phyloP scores from a whole-genome alignment of 129 eudicot species.

The Mikania micrantha region DNA sequence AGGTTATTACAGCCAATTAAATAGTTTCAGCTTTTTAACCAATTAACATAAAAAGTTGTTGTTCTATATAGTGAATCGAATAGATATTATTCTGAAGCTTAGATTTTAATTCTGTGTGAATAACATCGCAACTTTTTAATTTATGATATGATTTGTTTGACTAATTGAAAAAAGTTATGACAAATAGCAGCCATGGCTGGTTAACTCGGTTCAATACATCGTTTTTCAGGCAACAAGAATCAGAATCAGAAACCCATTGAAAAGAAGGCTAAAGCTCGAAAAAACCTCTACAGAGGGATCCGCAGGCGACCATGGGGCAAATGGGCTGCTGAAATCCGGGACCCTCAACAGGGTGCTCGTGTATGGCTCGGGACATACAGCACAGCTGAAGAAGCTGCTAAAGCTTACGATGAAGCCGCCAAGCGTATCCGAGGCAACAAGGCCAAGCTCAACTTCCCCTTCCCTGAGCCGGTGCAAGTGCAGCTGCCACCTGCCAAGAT shows the following conservation, averaged over 20 bases:
- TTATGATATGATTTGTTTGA: not conserved
- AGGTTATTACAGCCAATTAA: no score
- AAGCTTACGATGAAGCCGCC: conserved; percentile 79
- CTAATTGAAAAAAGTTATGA: not conserved
- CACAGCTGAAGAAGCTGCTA: conserved; percentile 79
- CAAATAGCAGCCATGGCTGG: not conserved
- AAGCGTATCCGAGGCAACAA: conserved; percentile 68
- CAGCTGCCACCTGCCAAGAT: conserved; percentile 16
- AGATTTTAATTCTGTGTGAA: no score
- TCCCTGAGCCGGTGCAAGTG: conserved; percentile 18
- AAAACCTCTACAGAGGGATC: conserved; percentile 80
- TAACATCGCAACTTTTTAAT: no score
- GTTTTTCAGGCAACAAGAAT: not conserved
- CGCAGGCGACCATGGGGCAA: conserved; percentile 91
- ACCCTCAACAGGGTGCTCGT: conserved; percentile 72
- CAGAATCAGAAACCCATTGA: not conserved
- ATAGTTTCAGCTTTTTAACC: no score
- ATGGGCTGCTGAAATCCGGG: conserved; percentile 98
- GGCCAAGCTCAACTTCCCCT: conserved; percentile 93
- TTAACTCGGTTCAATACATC: not conserved
- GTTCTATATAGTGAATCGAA: no score
- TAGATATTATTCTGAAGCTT: no score
- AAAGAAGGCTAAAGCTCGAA: conserved; percentile 31
- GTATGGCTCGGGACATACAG: conserved; percentile 89
- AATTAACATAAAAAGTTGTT: no score